These are phyloP conservation scores for Pseudodiploospora longispora DNA, from an alignment of 2,329 filamentous ascomycete species.

Conservation along the genomic window DNA sequence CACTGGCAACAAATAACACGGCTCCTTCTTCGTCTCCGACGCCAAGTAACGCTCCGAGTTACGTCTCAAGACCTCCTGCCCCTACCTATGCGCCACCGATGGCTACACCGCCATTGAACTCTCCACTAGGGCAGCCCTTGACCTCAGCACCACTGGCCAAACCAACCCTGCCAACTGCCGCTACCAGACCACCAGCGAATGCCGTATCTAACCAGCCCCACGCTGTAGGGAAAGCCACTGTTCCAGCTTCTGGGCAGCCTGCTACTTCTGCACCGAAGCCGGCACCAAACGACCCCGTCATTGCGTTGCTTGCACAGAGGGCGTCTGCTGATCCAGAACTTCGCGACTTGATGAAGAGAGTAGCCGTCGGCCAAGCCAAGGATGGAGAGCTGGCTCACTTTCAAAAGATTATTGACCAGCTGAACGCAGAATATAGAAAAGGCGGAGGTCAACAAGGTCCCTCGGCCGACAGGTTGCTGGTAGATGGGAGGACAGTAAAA, in stretches of 20 bases:
- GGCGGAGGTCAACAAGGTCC: constrained; percentile 43
- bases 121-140: constrained; percentile 12
- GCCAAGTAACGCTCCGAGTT: background rate
- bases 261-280: constrained; percentile 15
- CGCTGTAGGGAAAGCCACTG: constrained; percentile 16
- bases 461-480: constrained; percentile 45
- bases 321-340: constrained; percentile 66
- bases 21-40: constrained; percentile 4
- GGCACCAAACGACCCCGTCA: constrained; percentile 60
- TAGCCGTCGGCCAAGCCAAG: constrained; percentile 66
- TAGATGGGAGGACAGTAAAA: constrained; percentile 48
- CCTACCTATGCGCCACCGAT: constrained; percentile 12
- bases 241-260: constrained; percentile 3
- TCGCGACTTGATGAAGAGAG: constrained; percentile 74
- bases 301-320: constrained; percentile 67
- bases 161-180: constrained; percentile 18
- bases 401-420: constrained; percentile 71
- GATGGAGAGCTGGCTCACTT: constrained; percentile 66
- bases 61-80: constrained; percentile 4
- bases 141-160: constrained; percentile 11
- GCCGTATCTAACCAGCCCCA: constrained; percentile 7
- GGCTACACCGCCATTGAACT: constrained; percentile 14
- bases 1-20: constrained; percentile 1
- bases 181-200: constrained; percentile 14
- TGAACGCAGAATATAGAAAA: constrained; percentile 53